Percentiles rank a stretch among this genome's conserved stretches.
Conservation (phyloP, 176 grass and related monocot genomes). For the Oryza officinalis region DNA sequence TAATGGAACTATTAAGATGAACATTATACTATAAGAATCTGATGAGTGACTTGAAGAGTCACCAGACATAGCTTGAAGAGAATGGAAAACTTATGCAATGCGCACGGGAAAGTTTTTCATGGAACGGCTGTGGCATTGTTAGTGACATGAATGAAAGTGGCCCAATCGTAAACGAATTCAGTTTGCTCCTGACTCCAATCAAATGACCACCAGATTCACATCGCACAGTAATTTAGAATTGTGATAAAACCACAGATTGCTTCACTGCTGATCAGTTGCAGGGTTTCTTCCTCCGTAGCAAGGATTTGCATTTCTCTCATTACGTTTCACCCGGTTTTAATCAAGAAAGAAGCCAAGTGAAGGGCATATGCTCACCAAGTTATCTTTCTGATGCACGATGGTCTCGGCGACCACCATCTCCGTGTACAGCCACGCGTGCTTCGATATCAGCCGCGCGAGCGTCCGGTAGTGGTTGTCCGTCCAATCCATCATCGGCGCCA, state of each 20-base stretch:
- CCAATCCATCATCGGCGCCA: slow-evolving; percentile 99
- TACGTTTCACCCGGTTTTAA: too few species aligned
- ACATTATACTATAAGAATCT: background rate
- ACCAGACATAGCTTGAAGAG: background rate
- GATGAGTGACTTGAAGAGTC: background rate
- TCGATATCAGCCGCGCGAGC: slow-evolving; percentile 84
- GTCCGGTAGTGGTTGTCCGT: slow-evolving; percentile 92
- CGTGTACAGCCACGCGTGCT: slow-evolving; percentile 88
- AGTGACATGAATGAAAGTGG: background rate
- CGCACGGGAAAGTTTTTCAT: background rate
- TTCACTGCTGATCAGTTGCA: background rate
- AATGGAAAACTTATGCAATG: background rate
- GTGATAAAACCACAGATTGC: background rate
- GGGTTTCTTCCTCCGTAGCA: background rate
- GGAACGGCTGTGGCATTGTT: background rate
- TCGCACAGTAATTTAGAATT: too few species aligned
- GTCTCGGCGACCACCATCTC: slow-evolving; percentile 99
- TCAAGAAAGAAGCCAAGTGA: background rate
- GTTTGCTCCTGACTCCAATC: too few species aligned
- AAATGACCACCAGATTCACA: too few species aligned
- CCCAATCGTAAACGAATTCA: too few species aligned
- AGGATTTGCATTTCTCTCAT: background rate
- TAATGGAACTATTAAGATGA: background rate
- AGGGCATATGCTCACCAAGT: slow-evolving; percentile 48
- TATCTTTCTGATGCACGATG: slow-evolving; percentile 87